phyloP scores from a whole-genome alignment of 371 early-diverging fungal species.

The Coemansia sp. region DNA sequence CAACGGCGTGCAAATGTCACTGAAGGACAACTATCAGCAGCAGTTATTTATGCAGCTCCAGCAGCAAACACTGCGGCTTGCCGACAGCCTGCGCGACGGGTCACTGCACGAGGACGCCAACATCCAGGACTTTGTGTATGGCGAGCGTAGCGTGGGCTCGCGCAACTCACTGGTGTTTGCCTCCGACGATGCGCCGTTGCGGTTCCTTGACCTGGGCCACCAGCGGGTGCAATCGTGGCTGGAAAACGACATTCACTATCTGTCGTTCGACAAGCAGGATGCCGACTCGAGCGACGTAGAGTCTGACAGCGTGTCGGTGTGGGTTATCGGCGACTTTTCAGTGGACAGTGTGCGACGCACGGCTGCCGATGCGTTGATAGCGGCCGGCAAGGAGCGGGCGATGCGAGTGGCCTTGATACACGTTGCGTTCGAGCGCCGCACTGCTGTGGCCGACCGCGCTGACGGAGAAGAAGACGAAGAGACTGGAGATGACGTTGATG shows the following conservation, averaged over 20 bases:
- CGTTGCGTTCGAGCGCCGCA: background rate
- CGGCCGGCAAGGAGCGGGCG: constrained; percentile 14
- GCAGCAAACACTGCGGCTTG: constrained; percentile 23
- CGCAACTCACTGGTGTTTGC: constrained; percentile 69
- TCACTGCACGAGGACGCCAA: constrained; percentile 56
- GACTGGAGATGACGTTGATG: constrained; percentile 25
- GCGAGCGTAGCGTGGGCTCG: constrained; percentile 55
- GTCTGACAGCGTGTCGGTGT: constrained; percentile 17
- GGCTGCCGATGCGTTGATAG: constrained; percentile 30
- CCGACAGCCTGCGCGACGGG: constrained; percentile 31
- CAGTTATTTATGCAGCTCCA: constrained; percentile 27
- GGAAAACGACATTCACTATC: constrained; percentile 13
- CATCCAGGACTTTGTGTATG: constrained; percentile 69
- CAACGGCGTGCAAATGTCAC: constrained; percentile 74
- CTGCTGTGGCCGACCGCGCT: constrained; percentile 8
- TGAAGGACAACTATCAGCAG: constrained; percentile 57
- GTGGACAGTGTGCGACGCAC: constrained; percentile 10
- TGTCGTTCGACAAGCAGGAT: background rate
- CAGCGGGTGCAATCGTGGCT: constrained; percentile 22
- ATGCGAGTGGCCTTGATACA: constrained; percentile 45
- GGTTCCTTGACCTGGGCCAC: constrained; percentile 49
- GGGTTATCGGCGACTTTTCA: constrained; percentile 45
- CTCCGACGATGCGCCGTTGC: constrained; percentile 60
- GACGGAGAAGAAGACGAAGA: constrained; percentile 27
- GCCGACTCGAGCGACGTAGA: background rate